A percentile compares a stretch with the other conserved stretches of the same genome.
Evolutionary conservation across 2,329 filamentous ascomycete genomes (phyloP).

Genomic region (Apiospora rasikravindrae): DNA sequence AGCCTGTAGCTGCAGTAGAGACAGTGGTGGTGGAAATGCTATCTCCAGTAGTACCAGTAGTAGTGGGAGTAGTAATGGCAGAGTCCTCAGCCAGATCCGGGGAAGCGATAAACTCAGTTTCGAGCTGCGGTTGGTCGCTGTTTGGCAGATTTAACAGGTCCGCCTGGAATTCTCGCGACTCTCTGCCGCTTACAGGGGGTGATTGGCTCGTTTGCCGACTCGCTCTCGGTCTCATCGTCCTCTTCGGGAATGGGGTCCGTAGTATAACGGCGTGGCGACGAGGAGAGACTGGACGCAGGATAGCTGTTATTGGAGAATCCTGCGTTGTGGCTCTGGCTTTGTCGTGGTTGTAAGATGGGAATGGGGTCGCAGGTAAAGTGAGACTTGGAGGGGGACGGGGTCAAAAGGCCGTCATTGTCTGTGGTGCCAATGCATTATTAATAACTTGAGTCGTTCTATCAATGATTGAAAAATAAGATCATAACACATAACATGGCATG

Average conservation of each 20-base stretch:
- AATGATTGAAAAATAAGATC: background rate
- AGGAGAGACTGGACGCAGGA: conserved; percentile 29
- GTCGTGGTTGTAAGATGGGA: background rate
- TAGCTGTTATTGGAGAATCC: conserved; percentile 18
- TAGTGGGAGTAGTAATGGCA: background rate
- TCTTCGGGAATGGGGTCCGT: conserved; percentile 62
- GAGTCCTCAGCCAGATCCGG: conserved; percentile 13
- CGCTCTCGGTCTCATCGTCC: conserved; percentile 65
- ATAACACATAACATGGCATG: background rate
- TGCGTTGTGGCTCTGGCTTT: background rate
- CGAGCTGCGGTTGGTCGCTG: background rate
- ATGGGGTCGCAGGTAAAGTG: conserved; percentile 22
- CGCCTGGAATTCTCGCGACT: conserved; percentile 59
- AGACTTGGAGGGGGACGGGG: conserved; percentile 23
- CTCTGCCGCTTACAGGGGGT: conserved; percentile 65
- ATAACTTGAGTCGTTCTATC: background rate
- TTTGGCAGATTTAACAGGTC: conserved; percentile 30
- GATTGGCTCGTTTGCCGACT: conserved; percentile 63
- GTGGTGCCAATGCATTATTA: conserved; percentile 12
- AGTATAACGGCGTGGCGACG: conserved; percentile 53
- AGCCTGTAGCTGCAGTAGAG: background rate
- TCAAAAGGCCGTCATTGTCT: conserved; percentile 17
- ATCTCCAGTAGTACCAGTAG: background rate
- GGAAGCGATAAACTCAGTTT: background rate
- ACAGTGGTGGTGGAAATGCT: background rate